These are phyloP conservation scores for Boletus edulis DNA, from an alignment of 768 basidiomycete species.

Conservation along the genomic window DNA sequence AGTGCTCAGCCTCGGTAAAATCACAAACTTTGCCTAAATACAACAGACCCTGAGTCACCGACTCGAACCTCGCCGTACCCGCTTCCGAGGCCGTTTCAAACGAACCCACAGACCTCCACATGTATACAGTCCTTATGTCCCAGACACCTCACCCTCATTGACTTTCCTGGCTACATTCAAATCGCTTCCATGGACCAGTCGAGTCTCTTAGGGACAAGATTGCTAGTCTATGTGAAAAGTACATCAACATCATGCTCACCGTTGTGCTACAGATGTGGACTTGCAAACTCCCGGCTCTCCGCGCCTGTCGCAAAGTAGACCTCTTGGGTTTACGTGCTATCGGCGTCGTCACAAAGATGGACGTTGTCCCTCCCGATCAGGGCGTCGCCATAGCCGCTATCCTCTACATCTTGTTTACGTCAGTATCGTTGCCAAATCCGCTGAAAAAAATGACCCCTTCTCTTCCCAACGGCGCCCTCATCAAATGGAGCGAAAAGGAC, in stretches of 20 bases:
- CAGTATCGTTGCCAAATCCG: conserved; percentile 87
- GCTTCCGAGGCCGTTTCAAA: conserved; percentile 87
- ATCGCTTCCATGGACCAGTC: conserved; percentile 92
- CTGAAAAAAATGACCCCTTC: conserved; percentile 51
- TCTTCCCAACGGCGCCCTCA: conserved; percentile 48
- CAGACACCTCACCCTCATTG: conserved; percentile 92
- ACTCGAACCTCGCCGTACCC: conserved; percentile 91
- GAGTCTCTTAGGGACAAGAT: conserved; percentile 95
- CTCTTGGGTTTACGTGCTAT: conserved; percentile 94
- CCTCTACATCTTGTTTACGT: conserved; percentile 98
- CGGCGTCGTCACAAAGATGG: conserved; percentile 99
- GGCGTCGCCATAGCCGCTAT: conserved; percentile 89
- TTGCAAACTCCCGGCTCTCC: conserved; percentile 94
- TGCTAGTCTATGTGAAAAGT: conserved; percentile 83
- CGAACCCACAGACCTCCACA: conserved; percentile 90
- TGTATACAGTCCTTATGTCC: conserved; percentile 93
- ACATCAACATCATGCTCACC: conserved; percentile 99
- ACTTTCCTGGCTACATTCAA: conserved; percentile 96
- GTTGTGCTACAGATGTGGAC: conserved; percentile 99
- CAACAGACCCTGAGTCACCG: conserved; percentile 81
- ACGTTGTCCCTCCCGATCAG: conserved; percentile 82
- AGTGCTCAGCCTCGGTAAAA: conserved; percentile 80
- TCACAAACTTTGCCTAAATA: conserved; percentile 85
- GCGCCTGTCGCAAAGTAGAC: conserved; percentile 91
- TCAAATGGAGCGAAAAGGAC: conserved; percentile 57